These are phyloP conservation scores for Cercophora scortea DNA, from an alignment of 495 filamentous ascomycete genomes.

Conservation along the genomic window DNA sequence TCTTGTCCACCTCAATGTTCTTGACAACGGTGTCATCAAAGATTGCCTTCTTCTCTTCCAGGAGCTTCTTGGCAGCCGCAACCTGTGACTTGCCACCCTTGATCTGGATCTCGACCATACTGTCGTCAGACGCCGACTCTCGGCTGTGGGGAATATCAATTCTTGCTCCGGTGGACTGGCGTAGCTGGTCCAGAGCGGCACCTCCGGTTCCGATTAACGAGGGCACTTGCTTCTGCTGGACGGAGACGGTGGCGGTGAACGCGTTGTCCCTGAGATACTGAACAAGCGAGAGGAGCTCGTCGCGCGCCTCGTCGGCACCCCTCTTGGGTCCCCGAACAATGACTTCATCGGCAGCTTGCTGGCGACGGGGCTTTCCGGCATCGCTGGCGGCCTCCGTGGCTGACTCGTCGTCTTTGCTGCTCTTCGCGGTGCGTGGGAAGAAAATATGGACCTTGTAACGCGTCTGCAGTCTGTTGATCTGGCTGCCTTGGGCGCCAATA, in stretches of 20 bases:
- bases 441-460: constrained; percentile 89
- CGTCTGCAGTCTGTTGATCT: constrained; percentile 85
- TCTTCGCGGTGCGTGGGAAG: constrained; percentile 69
- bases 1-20: constrained; percentile 78
- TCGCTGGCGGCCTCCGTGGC: constrained; percentile 65
- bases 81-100: constrained; percentile 88
- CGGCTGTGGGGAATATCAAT: constrained; percentile 77
- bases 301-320: constrained; percentile 82
- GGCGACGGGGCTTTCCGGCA: constrained; percentile 55
- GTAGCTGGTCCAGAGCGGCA: constrained; percentile 81
- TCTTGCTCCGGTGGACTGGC: constrained; percentile 70
- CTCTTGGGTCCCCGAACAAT: constrained; percentile 82
- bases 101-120: constrained; percentile 73
- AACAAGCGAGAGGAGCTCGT: constrained; percentile 77
- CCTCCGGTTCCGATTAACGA: constrained; percentile 85
- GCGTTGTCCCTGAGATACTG: constrained; percentile 86
- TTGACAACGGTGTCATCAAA: constrained; percentile 82
- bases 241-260: constrained; percentile 65
- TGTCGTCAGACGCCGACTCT: constrained; percentile 50
- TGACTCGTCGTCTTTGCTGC: constrained; percentile 58
- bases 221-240: constrained; percentile 81
- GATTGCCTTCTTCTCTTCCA: constrained; percentile 72
- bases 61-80: constrained; percentile 75
- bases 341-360: constrained; percentile 84
- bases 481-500: constrained; percentile 80